Conservation (phyloP, 75 land plant genomes). For the Pseudotsuga menziesii region DNA sequence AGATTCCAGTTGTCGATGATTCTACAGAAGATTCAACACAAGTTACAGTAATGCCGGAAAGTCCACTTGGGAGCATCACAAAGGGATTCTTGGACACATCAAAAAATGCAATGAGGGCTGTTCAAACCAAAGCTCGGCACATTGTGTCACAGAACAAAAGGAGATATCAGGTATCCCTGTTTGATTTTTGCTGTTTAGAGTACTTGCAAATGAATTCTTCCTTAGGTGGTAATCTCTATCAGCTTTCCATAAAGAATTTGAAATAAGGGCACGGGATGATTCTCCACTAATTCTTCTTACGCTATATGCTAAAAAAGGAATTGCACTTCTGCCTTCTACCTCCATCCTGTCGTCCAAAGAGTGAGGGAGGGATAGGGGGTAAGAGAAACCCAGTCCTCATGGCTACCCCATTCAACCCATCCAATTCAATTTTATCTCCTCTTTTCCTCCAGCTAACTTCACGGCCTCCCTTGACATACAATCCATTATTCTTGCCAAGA, state of each 20-base stretch:
- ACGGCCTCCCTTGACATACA: too few relatives aligned
- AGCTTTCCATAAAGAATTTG: neutral
- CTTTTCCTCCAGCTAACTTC: too few relatives aligned
- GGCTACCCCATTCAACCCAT: too few relatives aligned
- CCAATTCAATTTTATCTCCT: too few relatives aligned
- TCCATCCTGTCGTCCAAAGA: neutral
- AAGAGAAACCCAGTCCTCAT: too few relatives aligned
- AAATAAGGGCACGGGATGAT: neutral
- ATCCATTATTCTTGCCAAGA: too few relatives aligned
- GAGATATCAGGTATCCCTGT: slow-evolving; percentile 75
- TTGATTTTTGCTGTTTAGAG: neutral
- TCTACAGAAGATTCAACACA: slow-evolving; percentile 29
- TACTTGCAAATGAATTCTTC: neutral
- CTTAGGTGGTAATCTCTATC: neutral
- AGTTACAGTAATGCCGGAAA: slow-evolving; percentile 33
- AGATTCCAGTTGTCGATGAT: slow-evolving; percentile 37
- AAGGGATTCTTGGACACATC: slow-evolving; percentile 90
- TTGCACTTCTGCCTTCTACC: neutral
- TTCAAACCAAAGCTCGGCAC: slow-evolving; percentile 88
- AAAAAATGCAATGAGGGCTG: slow-evolving; percentile 81
- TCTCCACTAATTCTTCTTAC: neutral
- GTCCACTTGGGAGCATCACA: slow-evolving; percentile 66
- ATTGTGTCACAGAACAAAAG: slow-evolving; percentile 96
- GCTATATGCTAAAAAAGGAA: neutral
- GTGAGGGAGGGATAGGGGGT: too few relatives aligned